Percentiles rank a stretch among this genome's conserved stretches.
Evolutionary conservation across 148 eudicot species (phyloP).

Genomic region (Camellia japonica): DNA sequence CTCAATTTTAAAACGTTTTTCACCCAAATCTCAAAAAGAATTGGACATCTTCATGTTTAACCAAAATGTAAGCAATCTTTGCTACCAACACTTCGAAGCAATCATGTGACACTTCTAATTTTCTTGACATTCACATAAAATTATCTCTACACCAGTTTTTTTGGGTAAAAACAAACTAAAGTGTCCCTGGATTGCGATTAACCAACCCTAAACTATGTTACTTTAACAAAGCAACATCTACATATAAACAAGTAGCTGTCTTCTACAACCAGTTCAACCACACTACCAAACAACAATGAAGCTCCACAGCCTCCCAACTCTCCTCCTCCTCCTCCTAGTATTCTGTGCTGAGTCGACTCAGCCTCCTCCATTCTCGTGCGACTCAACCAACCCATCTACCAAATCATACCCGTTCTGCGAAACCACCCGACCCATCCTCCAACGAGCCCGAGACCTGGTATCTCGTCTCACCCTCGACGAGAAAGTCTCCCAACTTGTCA

Average conservation of each 20-base stretch:
- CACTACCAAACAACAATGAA: not conserved
- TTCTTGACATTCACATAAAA: not conserved
- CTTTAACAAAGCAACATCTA: too few relatives aligned
- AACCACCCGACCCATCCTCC: slow-evolving; percentile 16
- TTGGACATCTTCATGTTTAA: not conserved
- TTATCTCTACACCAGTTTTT: too few relatives aligned
- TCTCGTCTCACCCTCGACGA: slow-evolving; percentile 61
- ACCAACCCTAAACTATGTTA: not conserved
- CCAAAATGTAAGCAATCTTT: not conserved
- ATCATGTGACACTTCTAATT: too few relatives aligned
- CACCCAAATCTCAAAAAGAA: not conserved
- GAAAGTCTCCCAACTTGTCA: slow-evolving; percentile 56
- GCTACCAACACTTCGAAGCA: not conserved
- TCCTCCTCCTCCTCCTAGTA: not conserved
- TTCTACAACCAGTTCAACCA: not conserved
- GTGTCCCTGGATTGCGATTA: too few relatives aligned
- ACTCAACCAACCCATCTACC: slow-evolving; percentile 34
- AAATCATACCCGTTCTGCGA: slow-evolving; percentile 48
- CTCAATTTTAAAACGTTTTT: too few relatives aligned
- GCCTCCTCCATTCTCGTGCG: slow-evolving; percentile 54
- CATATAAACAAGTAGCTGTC: too few relatives aligned
- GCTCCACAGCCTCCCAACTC: not conserved
- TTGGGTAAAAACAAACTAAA: too few relatives aligned
- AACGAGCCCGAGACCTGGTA: slow-evolving; percentile 50
- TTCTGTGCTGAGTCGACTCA: slow-evolving; percentile 10